These are phyloP conservation scores for Microbotryomycetes sp. DNA, from an alignment of 1,284 basidiomycete genomes.

Conservation along the genomic window DNA sequence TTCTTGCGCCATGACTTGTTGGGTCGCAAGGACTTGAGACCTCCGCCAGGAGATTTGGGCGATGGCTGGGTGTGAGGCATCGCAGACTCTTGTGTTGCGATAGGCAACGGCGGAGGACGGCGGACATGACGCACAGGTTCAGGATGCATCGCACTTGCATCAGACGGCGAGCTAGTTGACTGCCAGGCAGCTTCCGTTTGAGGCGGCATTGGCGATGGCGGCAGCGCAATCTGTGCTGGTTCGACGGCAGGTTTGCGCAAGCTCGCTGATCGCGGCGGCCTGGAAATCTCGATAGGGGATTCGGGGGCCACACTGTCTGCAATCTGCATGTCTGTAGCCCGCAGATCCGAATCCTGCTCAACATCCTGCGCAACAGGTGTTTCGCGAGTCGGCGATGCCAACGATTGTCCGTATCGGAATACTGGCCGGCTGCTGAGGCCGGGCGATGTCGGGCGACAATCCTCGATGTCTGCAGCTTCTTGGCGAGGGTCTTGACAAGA, in stretches of 20 bases:
- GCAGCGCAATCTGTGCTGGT: slow-evolving; percentile 12
- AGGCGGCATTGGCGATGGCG: slow-evolving; percentile 17
- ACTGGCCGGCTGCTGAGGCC: slow-evolving; percentile 2
- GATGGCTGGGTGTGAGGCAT: neutral
- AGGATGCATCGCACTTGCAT: neutral
- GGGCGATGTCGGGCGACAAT: neutral
- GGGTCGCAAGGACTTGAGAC: neutral
- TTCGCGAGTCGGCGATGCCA: neutral
- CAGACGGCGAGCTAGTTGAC: neutral
- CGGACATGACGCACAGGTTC: neutral
- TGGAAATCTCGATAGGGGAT: neutral
- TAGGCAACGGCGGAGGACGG: neutral
- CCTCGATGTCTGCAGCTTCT: neutral
- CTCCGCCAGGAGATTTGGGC: neutral
- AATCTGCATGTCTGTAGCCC: neutral
- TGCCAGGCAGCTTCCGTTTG: neutral
- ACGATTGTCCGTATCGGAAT: slow-evolving; percentile 9
- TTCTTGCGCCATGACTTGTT: slow-evolving; percentile 1
- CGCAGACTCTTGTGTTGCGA: neutral
- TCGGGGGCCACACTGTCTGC: neutral
- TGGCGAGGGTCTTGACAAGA: neutral
- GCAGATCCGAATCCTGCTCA: neutral
- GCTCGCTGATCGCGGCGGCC: neutral
- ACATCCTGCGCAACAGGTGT: neutral
- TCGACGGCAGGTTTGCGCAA: neutral